phyloP scores from a whole-genome alignment of 306 rosid species.

The Vicia faba region DNA sequence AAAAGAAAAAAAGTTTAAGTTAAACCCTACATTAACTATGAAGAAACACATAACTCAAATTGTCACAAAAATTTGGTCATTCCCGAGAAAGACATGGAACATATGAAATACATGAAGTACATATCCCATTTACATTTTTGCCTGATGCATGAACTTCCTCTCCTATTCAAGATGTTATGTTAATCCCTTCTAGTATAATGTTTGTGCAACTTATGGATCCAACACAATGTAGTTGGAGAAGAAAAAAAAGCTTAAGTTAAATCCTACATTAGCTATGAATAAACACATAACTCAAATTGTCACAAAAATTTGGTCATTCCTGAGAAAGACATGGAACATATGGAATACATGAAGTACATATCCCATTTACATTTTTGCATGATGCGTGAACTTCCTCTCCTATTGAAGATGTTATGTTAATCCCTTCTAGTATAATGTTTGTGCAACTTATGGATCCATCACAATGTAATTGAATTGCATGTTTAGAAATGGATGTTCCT shows the following conservation, averaged over 20 bases:
- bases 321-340: conserved; percentile 28
- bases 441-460: conserved; percentile 20
- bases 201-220: conserved; percentile 16
- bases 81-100: conserved; percentile 29
- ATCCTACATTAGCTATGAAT: not conserved
- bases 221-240: conserved; percentile 36
- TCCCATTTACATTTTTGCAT: conserved; percentile 12
- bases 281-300: not conserved
- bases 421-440: conserved; percentile 34
- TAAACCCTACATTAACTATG: not conserved
- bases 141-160: conserved; percentile 18
- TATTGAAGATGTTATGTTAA: conserved; percentile 20
- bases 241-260: not conserved
- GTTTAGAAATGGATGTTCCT: conserved; percentile 40
- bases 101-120: conserved; percentile 23
- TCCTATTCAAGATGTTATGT: conserved; percentile 16
- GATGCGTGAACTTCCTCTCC: conserved; percentile 20
- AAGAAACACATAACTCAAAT: not conserved
- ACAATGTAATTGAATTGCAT: conserved; percentile 39
- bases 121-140: conserved; percentile 7
- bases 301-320: not conserved
- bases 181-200: conserved; percentile 33
- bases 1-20: not conserved
- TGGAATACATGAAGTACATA: conserved; percentile 23
- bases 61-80: not conserved